These are phyloP conservation scores for Alloascoidea africana DNA, from an alignment of 805 yeast species.

Conservation along the genomic window DNA sequence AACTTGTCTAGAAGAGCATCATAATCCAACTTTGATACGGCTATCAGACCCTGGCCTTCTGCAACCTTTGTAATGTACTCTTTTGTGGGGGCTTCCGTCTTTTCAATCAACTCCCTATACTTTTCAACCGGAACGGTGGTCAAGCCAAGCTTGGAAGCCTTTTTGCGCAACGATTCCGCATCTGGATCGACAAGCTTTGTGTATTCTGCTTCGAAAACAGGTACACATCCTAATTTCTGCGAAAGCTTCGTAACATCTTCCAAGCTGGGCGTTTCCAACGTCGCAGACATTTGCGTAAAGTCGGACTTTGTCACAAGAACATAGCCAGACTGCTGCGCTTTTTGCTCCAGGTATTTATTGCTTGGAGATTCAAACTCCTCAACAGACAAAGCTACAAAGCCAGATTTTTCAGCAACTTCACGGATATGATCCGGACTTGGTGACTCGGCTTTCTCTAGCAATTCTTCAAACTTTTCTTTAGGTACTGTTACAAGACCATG, in stretches of 20 bases:
- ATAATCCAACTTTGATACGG: conserved; percentile 5
- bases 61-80: conserved; percentile 7
- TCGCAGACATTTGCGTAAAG: too few relatives aligned
- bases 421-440: conserved; percentile 11
- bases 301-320: too few relatives aligned
- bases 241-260: too few relatives aligned
- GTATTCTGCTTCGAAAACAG: neutral
- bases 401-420: conserved; percentile 14
- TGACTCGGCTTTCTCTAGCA: conserved; percentile 2
- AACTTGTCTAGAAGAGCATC: neutral
- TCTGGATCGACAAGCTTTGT: neutral
- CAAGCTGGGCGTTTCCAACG: too few relatives aligned
- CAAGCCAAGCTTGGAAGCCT: neutral
- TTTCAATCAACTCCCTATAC: neutral
- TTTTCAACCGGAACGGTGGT: neutral
- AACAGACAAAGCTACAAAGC: conserved; percentile 10
- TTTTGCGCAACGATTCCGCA: neutral
- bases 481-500: conserved; percentile 2
- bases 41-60: conserved; percentile 8
- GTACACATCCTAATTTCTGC: neutral
- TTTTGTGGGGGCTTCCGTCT: conserved; percentile 12
- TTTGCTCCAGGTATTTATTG: too few relatives aligned
- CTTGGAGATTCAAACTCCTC: conserved; percentile 7
- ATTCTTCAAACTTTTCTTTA: neutral
- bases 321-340: too few relatives aligned